Percentiles rank a stretch among this genome's conserved stretches.
Evolutionary conservation across 2,329 filamentous ascomycete species (phyloP).

Genomic region (Sporothrix inflata): DNA sequence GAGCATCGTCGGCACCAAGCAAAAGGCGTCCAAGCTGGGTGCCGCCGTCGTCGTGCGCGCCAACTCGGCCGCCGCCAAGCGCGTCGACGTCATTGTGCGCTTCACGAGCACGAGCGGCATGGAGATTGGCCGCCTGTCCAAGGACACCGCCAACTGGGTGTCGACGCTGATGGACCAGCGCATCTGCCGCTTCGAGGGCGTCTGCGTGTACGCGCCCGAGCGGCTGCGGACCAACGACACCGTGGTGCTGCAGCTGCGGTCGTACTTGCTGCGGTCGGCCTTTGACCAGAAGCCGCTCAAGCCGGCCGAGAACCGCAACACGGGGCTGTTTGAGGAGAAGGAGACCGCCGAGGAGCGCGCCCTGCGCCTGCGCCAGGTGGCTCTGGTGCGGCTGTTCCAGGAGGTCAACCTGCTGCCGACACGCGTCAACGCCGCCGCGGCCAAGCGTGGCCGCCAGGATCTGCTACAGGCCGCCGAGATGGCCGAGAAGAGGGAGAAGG

Average conservation of each 20-base stretch:
- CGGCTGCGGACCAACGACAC: conserved; percentile 87
- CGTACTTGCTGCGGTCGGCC: conserved; percentile 72
- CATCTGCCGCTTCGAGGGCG: conserved; percentile 83
- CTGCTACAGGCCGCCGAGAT: conserved; percentile 86
- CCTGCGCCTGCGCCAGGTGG: conserved; percentile 81
- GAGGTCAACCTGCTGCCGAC: conserved; percentile 83
- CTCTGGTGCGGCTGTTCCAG: conserved; percentile 83
- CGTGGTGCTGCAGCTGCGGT: conserved; percentile 84
- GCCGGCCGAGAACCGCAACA: conserved; percentile 69
- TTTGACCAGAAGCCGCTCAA: conserved; percentile 69
- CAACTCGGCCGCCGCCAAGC: conserved; percentile 60
- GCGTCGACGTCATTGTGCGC: conserved; percentile 84
- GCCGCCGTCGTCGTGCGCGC: conserved; percentile 43
- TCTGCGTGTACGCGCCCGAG: conserved; percentile 87
- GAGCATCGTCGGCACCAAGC: conserved; percentile 39
- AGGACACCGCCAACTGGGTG: conserved; percentile 88
- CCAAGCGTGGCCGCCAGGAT: conserved; percentile 79
- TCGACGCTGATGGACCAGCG: conserved; percentile 90
- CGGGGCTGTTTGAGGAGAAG: conserved; percentile 77
- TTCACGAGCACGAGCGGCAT: conserved; percentile 80
- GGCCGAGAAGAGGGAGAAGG: conserved; percentile 74
- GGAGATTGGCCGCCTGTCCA: conserved; percentile 84
- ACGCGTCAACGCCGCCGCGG: conserved; percentile 71
- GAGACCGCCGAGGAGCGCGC: conserved; percentile 85
- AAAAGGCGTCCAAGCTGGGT: conserved; percentile 51